A percentile compares a stretch with the other conserved stretches of the same genome.
Conservation (phyloP, 176 grass and related monocot species). For the Oryza meridionalis region DNA sequence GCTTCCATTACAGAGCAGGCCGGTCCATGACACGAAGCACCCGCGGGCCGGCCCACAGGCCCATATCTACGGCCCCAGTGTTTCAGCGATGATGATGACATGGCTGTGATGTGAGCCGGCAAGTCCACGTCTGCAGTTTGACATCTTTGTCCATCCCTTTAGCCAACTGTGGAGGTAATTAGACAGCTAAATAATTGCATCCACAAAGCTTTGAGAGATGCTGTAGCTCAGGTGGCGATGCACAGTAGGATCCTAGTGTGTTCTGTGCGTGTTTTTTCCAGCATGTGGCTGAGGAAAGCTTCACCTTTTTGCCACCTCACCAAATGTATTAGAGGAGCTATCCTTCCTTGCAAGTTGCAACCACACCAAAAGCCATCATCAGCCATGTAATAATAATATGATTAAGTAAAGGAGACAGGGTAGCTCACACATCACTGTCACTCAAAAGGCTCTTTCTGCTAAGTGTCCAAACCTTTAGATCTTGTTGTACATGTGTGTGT, state of each 20-base stretch:
- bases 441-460: slow-evolving; percentile 18
- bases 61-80: no score
- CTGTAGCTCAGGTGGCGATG: neutral
- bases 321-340: neutral
- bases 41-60: no score
- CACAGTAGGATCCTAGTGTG: neutral
- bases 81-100: no score
- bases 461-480: neutral
- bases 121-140: neutral
- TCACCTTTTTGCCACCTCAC: neutral
- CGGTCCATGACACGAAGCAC: no score
- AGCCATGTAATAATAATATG: neutral
- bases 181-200: neutral
- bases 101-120: neutral
- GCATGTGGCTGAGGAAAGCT: slow-evolving; percentile 6
- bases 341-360: neutral
- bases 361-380: neutral
- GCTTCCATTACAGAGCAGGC: no score
- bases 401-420: neutral
- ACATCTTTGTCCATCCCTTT: neutral
- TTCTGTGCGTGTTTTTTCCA: neutral
- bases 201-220: neutral
- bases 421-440: slow-evolving; percentile 15
- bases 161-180: neutral
- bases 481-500: neutral